A percentile compares a stretch with the other conserved stretches of the same genome.
phyloP scores from a whole-genome alignment of 148 eudicot genomes.

The Fagopyrum esculentum region DNA sequence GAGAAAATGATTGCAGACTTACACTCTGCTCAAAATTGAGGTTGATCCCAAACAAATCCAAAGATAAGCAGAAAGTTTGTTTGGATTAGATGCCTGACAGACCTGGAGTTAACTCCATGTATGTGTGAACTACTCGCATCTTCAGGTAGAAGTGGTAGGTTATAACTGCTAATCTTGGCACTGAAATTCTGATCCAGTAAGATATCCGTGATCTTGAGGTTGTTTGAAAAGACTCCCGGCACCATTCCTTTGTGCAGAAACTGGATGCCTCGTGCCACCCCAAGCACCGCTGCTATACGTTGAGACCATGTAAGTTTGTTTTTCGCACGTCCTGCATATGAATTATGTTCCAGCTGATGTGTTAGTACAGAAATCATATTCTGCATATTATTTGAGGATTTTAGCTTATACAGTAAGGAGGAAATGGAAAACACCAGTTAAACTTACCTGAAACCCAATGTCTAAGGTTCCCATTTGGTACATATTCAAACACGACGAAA shows the following conservation, averaged over 20 bases:
- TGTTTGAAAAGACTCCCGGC: conserved; percentile 68
- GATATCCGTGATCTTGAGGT: conserved; percentile 71
- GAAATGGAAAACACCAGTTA: too few species aligned
- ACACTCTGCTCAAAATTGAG: neutral
- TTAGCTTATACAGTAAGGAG: neutral
- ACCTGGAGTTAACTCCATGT: conserved; percentile 29
- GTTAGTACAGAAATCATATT: neutral
- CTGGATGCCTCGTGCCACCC: conserved; percentile 82
- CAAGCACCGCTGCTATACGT: conserved; percentile 73
- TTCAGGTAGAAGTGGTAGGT: conserved; percentile 55
- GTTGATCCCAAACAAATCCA: neutral
- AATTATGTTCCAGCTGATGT: neutral
- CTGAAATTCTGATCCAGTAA: conserved; percentile 66
- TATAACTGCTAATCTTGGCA: conserved; percentile 76
- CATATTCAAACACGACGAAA: conserved; percentile 75
- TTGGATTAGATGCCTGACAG: conserved; percentile 2
- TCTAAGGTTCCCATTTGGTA: conserved; percentile 74
- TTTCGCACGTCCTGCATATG: conserved; percentile 34
- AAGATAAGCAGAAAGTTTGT: neutral
- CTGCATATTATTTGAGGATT: too few species aligned
- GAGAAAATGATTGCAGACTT: neutral
- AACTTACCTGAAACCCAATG: conserved; percentile 76
- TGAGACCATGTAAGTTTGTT: conserved; percentile 65
- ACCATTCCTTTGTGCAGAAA: conserved; percentile 78
- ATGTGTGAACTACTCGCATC: conserved; percentile 12